Evolutionary conservation across 257 asterid genomes (phyloP).

Genomic region (Galeopsis tetrahit): DNA sequence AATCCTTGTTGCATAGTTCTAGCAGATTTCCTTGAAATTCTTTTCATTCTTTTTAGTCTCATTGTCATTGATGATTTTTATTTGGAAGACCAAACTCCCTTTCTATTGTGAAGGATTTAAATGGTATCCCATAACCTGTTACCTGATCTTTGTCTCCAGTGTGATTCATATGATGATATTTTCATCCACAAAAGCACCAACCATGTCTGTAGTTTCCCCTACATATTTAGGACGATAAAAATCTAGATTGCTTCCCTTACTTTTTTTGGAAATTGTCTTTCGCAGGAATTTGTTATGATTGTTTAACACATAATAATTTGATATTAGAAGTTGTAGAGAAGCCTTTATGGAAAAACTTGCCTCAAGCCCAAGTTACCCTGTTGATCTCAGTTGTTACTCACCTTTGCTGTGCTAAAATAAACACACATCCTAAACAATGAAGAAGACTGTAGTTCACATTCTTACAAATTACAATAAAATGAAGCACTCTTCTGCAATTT

Average conservation of each 20-base stretch:
- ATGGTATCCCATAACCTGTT: not conserved
- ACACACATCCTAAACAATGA: not conserved
- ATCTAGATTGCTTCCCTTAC: not conserved
- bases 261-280: not conserved
- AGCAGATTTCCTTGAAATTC: not conserved
- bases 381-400: not conserved
- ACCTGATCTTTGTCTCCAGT: not conserved
- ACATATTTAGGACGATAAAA: not conserved
- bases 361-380: not conserved
- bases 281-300: not conserved
- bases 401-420: not conserved
- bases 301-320: not conserved
- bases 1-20: not conserved
- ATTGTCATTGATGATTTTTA: not conserved
- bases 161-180: not conserved
- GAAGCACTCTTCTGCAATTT: not conserved
- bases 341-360: not conserved
- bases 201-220: not conserved
- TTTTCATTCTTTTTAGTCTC: not conserved
- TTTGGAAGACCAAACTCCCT: not conserved
- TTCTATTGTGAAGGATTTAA: not conserved
- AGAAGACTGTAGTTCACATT: slow-evolving; percentile 1
- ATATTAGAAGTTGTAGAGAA: not conserved
- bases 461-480: not conserved
- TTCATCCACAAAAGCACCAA: not conserved